Percentiles rank a stretch among this genome's conserved stretches.
These are phyloP conservation scores for Fusarium circinatum DNA, from an alignment of 2,329 filamentous ascomycete species.

Conservation along the genomic window DNA sequence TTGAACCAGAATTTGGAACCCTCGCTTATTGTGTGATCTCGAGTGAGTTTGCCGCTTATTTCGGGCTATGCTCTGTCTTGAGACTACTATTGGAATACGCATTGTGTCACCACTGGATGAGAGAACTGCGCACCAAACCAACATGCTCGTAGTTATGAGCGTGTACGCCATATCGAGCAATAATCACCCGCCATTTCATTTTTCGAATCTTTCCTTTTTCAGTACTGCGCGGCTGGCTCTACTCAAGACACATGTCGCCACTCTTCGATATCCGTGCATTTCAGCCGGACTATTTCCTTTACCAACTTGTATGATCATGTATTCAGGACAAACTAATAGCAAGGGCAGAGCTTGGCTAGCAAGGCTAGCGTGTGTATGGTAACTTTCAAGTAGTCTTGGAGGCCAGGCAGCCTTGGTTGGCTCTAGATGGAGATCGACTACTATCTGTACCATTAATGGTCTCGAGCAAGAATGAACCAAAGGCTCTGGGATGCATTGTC, in stretches of 20 bases:
- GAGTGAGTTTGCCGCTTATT: conserved; percentile 4
- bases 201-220: conserved; percentile 17
- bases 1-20: conserved; percentile 1
- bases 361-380: not conserved
- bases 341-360: not conserved
- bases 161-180: not conserved
- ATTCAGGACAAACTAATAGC: not conserved
- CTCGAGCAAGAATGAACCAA: not conserved
- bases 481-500: not conserved
- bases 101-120: conserved; percentile 14
- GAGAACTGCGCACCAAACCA: conserved; percentile 7
- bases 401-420: conserved; percentile 1
- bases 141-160: conserved; percentile 1
- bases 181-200: conserved; percentile 1
- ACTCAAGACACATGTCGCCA: not conserved
- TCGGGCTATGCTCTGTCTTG: conserved; percentile 2
- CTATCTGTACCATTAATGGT: not conserved
- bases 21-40: not conserved
- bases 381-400: conserved; percentile 7
- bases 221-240: not conserved
- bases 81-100: conserved; percentile 26
- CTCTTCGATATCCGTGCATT: not conserved
- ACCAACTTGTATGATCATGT: not conserved
- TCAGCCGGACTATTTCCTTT: not conserved
- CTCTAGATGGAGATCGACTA: not conserved